Evolutionary conservation across 2,329 filamentous ascomycete species (phyloP), one percentile per base, ranked within the genome.

Genomic region (Ophiostoma pallidulum): DNA sequence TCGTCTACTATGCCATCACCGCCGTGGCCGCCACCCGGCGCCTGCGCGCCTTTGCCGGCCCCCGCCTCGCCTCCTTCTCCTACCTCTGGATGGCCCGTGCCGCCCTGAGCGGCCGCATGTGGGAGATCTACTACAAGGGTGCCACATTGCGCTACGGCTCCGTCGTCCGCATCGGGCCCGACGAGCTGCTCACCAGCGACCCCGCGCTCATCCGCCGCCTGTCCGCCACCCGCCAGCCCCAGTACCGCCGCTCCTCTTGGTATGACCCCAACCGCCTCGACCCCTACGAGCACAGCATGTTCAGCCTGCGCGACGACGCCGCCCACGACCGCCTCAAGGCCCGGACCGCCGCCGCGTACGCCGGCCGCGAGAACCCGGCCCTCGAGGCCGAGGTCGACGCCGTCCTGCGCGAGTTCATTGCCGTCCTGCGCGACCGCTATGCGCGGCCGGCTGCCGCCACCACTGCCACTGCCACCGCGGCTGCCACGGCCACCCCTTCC

Each of bases 221-320:
- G 37, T 55, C 53, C 3, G 57, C 54, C 13, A 60, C 58, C 4
- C 58, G 62, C 22, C 46, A 49, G 12, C 43, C 37, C 4, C 48
- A 52, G 43, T 66, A 66, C 54, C 51, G 45, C 9, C 57, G 60
- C 13, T 59, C 59, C 8, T 48, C 51, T 2, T 72, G 66, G 65
- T 72, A 72, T 59, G 65, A 66, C 50, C 62, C 64, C n/a, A 63
- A 69, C 53, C 63, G 66, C n/a, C 59, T 75, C 43, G 68, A 77
- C 53, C 67, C 69, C 1, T 64, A 68, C 33, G 60, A 65, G 24
- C 66, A 74, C 58, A 70, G 68, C 52, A 65, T 77, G 48, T 67
- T 78, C 54, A 73, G 66, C 19, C 62, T 68, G 20, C 47, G 54
- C 13, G 54, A 61, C 48, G 56, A 54, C 29, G 54, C 48, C 8